A percentile compares a stretch with the other conserved stretches of the same genome.
Evolutionary conservation across 1,284 basidiomycete genomes (phyloP).

Genomic region (Takashimella tepidaria): DNA sequence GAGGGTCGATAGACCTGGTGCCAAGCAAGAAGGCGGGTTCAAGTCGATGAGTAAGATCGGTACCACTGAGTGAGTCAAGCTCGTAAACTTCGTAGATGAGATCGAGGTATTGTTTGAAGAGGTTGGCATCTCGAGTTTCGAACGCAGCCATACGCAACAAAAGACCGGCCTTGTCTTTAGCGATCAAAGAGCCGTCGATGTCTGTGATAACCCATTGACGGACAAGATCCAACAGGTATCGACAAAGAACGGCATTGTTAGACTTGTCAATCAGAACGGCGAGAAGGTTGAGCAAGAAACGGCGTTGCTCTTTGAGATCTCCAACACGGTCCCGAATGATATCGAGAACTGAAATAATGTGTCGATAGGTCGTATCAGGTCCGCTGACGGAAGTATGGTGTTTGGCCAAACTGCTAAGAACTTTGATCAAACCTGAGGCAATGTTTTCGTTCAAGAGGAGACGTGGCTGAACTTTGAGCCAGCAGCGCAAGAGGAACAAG

Average conservation of each 20-base stretch:
- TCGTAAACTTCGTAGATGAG: constrained; percentile 94
- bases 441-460: constrained; percentile 70
- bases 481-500: constrained; percentile 80
- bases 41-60: constrained; percentile 87
- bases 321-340: constrained; percentile 53
- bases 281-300: constrained; percentile 67
- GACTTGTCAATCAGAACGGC: constrained; percentile 87
- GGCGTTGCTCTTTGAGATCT: constrained; percentile 53
- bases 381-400: constrained; percentile 68
- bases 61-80: constrained; percentile 75
- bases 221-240: constrained; percentile 79
- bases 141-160: constrained; percentile 87
- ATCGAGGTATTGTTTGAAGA: constrained; percentile 82
- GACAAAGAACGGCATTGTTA: constrained; percentile 73
- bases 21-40: constrained; percentile 93
- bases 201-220: constrained; percentile 85
- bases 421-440: constrained; percentile 68
- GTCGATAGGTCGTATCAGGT: constrained; percentile 43
- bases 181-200: constrained; percentile 65
- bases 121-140: constrained; percentile 69
- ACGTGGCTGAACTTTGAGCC: constrained; percentile 77
- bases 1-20: constrained; percentile 74
- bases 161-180: constrained; percentile 92
- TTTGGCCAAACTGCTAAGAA: constrained; percentile 79
- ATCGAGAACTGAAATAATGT: constrained; percentile 53